Evolutionary conservation across 768 basidiomycete species (phyloP).

Genomic region (Rhodotorula paludigena): DNA sequence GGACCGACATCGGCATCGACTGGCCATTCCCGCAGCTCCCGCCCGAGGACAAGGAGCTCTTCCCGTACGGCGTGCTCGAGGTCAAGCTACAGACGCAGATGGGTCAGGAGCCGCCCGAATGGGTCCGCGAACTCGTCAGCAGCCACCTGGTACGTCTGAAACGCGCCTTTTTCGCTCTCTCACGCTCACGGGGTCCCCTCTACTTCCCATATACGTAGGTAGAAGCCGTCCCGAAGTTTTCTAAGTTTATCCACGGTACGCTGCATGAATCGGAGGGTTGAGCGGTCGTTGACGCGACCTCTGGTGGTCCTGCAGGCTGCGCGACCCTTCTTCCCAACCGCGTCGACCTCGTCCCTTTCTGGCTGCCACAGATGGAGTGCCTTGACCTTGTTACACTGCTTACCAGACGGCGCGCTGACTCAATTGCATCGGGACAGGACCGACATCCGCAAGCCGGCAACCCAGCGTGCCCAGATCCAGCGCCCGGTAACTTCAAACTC

Average conservation of each 20-base stretch:
- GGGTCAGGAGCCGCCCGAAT: constrained; percentile 90
- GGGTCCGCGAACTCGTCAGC: constrained; percentile 93
- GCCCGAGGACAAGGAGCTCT: constrained; percentile 77
- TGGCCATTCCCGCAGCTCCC: constrained; percentile 74
- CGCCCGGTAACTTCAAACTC: constrained; percentile 44
- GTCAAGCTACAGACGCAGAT: constrained; percentile 95
- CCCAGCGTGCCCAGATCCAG: constrained; percentile 52
- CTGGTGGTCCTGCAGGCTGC: constrained; percentile 57
- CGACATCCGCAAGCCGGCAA: constrained; percentile 89
- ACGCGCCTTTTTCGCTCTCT: neutral
- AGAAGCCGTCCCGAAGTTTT: constrained; percentile 97
- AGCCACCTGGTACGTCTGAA: constrained; percentile 62
- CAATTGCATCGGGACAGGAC: constrained; percentile 45
- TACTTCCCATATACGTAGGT: constrained; percentile 49
- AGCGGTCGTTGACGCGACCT: constrained; percentile 73
- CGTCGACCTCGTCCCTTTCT: constrained; percentile 94
- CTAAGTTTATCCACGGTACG: constrained; percentile 49
- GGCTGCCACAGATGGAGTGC: constrained; percentile 92
- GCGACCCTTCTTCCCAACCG: constrained; percentile 84
- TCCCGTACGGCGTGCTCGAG: constrained; percentile 95
- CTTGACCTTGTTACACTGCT: neutral
- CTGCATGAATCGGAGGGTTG: neutral
- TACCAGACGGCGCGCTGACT: neutral
- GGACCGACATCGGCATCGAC: constrained; percentile 82
- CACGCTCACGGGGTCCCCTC: neutral